Conservation (phyloP, 352 stramenopile genomes). For the Phytophthora sp. region DNA sequence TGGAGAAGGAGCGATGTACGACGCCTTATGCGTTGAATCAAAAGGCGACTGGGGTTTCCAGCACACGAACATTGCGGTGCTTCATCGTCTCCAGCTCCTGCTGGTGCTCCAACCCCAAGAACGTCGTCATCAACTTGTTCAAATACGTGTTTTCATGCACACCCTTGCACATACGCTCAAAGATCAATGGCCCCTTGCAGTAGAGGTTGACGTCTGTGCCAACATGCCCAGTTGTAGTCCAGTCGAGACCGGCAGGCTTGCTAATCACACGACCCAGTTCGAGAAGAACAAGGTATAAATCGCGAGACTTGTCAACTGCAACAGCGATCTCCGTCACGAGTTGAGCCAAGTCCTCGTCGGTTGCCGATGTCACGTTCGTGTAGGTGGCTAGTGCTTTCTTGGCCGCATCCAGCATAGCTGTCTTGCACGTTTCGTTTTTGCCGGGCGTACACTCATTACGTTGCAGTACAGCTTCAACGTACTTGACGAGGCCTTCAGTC, state of each 20-base stretch:
- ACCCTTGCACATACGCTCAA: slow-evolving; percentile 70
- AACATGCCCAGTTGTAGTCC: slow-evolving; percentile 65
- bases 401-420: slow-evolving; percentile 33
- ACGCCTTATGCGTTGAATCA: too few relatives aligned
- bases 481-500: slow-evolving; percentile 55
- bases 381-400: slow-evolving; percentile 50
- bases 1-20: too few relatives aligned
- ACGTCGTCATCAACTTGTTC: slow-evolving; percentile 82
- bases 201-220: slow-evolving; percentile 79
- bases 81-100: slow-evolving; percentile 67
- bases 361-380: slow-evolving; percentile 55
- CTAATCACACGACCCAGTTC: slow-evolving; percentile 59
- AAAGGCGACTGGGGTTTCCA: slow-evolving; percentile 32
- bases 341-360: slow-evolving; percentile 26
- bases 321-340: slow-evolving; percentile 47
- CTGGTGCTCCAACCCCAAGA: slow-evolving; percentile 62
- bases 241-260: slow-evolving; percentile 42
- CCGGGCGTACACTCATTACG: slow-evolving; percentile 31
- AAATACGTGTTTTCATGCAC: slow-evolving; percentile 73
- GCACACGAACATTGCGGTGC: slow-evolving; percentile 44
- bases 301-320: slow-evolving; percentile 45
- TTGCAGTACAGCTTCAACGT: slow-evolving; percentile 38
- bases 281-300: slow-evolving; percentile 51
- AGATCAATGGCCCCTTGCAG: slow-evolving; percentile 64
- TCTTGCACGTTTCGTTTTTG: slow-evolving; percentile 53